Conservation (phyloP, 176 grass and related monocot species). For the Microstegium vimineum region DNA sequence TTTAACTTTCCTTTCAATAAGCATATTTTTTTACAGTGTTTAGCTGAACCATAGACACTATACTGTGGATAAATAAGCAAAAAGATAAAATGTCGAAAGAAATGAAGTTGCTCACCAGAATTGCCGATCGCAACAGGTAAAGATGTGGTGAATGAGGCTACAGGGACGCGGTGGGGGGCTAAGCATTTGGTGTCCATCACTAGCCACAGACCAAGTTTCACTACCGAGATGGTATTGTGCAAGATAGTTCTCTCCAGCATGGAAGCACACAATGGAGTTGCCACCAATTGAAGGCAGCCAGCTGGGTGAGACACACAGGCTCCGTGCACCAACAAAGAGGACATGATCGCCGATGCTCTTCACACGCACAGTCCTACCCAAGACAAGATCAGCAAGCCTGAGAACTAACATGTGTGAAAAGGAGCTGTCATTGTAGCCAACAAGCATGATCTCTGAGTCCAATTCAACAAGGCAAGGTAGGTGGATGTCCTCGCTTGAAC, state of each 20-base stretch:
- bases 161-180: neutral
- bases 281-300: slow-evolving; percentile 14
- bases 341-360: neutral
- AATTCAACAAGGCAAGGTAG: slow-evolving; percentile 15
- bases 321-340: neutral
- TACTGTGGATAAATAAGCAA: neutral
- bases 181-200: neutral
- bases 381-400: slow-evolving; percentile 23
- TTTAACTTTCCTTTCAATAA: neutral
- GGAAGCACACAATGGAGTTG: slow-evolving; percentile 6
- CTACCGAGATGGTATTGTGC: neutral
- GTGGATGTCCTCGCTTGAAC: slow-evolving; percentile 20
- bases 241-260: slow-evolving; percentile 22
- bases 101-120: slow-evolving; percentile 17
- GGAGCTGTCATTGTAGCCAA: slow-evolving; percentile 16
- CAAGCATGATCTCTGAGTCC: slow-evolving; percentile 11
- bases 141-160: slow-evolving; percentile 18
- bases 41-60: neutral
- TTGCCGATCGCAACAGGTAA: slow-evolving; percentile 6
- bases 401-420: slow-evolving; percentile 14
- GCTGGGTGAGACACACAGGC: neutral
- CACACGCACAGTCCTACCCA: neutral
- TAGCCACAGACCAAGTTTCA: neutral
- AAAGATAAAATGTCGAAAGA: neutral
- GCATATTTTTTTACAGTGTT: neutral